A percentile compares a stretch with the other conserved stretches of the same genome.
phyloP scores from a whole-genome alignment of 164 flowering plant species.

The Vitis amurensis region DNA sequence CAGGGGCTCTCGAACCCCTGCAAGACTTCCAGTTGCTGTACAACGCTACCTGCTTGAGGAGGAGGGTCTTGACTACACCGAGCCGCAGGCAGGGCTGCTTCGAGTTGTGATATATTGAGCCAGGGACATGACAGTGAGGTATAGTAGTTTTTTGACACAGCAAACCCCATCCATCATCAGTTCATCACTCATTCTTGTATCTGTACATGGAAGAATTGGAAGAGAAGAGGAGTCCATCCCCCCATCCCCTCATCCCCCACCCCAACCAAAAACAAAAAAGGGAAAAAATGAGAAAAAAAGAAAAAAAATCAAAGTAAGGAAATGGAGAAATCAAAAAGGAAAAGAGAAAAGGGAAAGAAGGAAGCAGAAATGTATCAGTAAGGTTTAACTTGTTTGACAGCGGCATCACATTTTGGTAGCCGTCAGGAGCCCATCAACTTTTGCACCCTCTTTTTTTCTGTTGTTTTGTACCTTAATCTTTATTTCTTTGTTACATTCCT shows the following conservation, averaged over 20 bases:
- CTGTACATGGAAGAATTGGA: constrained; percentile 47
- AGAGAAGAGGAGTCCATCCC: constrained; percentile 2
- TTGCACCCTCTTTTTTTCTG: constrained; percentile 16
- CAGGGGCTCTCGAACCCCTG: constrained; percentile 83
- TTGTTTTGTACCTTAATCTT: constrained; percentile 26
- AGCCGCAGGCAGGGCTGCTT: constrained; percentile 94
- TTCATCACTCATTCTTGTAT: constrained; percentile 48
- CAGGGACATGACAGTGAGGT: constrained; percentile 20
- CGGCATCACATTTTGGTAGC: constrained; percentile 37
- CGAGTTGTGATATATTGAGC: constrained; percentile 83
- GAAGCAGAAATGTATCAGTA: constrained; percentile 23
- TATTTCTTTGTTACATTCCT: constrained; percentile 23
- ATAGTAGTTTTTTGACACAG: constrained; percentile 39
- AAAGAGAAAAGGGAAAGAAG: not conserved
- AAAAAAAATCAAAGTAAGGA: not conserved
- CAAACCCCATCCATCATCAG: constrained; percentile 15
- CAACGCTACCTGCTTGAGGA: constrained; percentile 86
- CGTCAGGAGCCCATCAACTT: constrained; percentile 9
- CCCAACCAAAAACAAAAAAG: constrained; percentile 8
- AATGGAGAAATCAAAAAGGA: not conserved
- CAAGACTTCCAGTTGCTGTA: constrained; percentile 85
- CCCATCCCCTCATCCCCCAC: no score
- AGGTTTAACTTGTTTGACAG: constrained; percentile 27
- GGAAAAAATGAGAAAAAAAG: constrained; percentile 2
- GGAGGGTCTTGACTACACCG: constrained; percentile 81